Evolutionary conservation across 2,329 filamentous ascomycete species (phyloP), one percentile per base, ranked within the genome.

Genomic region (Didymella keratinophila): DNA sequence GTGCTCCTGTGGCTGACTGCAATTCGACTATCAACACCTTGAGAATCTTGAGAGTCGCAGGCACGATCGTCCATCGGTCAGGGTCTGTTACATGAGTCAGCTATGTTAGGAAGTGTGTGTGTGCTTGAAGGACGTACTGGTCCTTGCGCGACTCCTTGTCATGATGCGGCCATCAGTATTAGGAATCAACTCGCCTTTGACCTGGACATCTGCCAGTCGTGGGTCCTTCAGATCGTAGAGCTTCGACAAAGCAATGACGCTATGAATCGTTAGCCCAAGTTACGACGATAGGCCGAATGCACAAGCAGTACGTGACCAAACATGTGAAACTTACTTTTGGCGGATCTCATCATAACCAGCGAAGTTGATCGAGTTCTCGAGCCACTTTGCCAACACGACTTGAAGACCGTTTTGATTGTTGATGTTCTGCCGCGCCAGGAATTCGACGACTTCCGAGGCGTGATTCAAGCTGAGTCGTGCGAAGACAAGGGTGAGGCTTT

Each of bases 301-400:
- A 25, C 2, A 32, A 18, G 14, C 14, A 9, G 27, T 18, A 18
- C 12, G 28, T 4, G 28, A 32, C 8, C 44, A 36, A 32, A 32
- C 8, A 11, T 25, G 20, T n/a, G 30, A 42, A n/a, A 81, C 88
- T 77, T 81, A 93, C 91, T 98, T 99, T 77, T 97, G 92, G 67
- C 93, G 87, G 68, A 98, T 98, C 77, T 97, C 94, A 70, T 98
- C 93, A 69, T 97, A 99, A 12, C 95, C 95, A n/a, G 93, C 93
- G 78, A 99, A 99, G 77, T 90, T 96, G 77, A 96, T 86, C 4
- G 93, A 97, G 78, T 98, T 97, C 80, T 98, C 95, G 1, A 99
- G 83, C 95, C 95, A 99, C 79, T 98, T 97, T 78, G 88, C 85
- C 65, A 98, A 81, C 3, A 99, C 95, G 23, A 97, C 88, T 63